Evolutionary conservation across 768 basidiomycete genomes (phyloP), one percentile per base, ranked within the genome.

Genomic region (Leucogyrophana mollusca): DNA sequence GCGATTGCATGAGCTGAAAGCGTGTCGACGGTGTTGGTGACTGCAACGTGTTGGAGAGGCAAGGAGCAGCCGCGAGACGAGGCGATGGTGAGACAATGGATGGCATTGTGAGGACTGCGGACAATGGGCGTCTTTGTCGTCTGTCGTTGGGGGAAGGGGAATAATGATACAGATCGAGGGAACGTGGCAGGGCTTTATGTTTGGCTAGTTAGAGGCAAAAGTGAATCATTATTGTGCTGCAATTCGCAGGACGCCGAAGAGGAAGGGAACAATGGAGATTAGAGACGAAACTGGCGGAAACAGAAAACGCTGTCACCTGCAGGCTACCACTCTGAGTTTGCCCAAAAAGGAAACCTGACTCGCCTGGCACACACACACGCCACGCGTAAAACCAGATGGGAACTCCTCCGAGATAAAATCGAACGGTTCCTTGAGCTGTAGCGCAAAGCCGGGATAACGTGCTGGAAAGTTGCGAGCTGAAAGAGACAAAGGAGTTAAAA

Each of bases 121-220:
- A 52, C 46, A 49, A 49, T 48, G 46, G 40, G 40, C 30, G 45
- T 14, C 50, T 43, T 18, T 43, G 37, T 52, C 21, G 44, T 33
- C 41, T 46, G 50, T 45, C 51, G 52, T 27, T 39, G 27, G 49
- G 45, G 27, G 27, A 30, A 30, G 40, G 47, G 39, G 24, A 58
- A 61, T 57, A 64, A 58, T 49, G 64, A 67, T 64, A 70, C 59
- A 67, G 61, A 52, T 34, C 56, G 59, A 57, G 59, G 57, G 62
- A 63, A 58, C 56, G 56, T 39, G 52, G 42, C 17, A 43, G 54
- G 59, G 55, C 50, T 64, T 65, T 62, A 62, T 59, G 55, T 49
- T 61, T 55, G 47, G 42, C 24, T 45, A 55, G 34, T 37, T 51
- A 57, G 50, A 50, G 46, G 49, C 41, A 57, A 40, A 23, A 51